Percentiles rank a stretch among this genome's conserved stretches.
Conservation (phyloP, 148 eudicot species). For the Selenicereus undatus region DNA sequence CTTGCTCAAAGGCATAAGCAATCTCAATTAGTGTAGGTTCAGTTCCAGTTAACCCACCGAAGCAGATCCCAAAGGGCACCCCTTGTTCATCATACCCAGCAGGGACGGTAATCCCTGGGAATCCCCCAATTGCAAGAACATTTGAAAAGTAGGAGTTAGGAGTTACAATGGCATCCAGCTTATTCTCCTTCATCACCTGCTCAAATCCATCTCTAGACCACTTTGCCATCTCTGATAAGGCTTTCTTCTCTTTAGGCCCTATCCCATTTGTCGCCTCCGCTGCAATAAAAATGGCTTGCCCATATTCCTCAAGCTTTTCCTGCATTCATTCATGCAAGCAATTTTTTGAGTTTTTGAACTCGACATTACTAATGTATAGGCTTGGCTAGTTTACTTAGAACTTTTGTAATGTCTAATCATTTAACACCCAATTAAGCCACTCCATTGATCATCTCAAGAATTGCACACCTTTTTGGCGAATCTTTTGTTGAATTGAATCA, state of each 20-base stretch:
- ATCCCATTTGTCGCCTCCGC: conserved; percentile 45
- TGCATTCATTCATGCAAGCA: conserved; percentile 15
- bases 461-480: conserved; percentile 26
- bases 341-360: too few relatives aligned
- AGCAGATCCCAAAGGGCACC: conserved; percentile 34
- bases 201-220: conserved; percentile 41
- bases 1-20: conserved; percentile 41
- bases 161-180: conserved; percentile 48
- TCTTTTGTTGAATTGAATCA: conserved; percentile 42
- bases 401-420: neutral
- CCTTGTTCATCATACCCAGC: conserved; percentile 29
- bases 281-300: conserved; percentile 32
- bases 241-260: conserved; percentile 27
- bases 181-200: conserved; percentile 41
- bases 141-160: conserved; percentile 15
- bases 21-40: conserved; percentile 36
- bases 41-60: conserved; percentile 30
- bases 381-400: too few relatives aligned
- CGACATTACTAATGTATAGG: too few relatives aligned
- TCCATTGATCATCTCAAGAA: neutral
- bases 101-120: conserved; percentile 38
- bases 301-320: conserved; percentile 43
- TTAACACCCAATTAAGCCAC: neutral
- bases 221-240: conserved; percentile 6
- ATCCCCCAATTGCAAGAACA: conserved; percentile 52